Evolutionary conservation across 108 stramenopile genomes (phyloP).

Genomic region (Halocafeteria seosinensis): DNA sequence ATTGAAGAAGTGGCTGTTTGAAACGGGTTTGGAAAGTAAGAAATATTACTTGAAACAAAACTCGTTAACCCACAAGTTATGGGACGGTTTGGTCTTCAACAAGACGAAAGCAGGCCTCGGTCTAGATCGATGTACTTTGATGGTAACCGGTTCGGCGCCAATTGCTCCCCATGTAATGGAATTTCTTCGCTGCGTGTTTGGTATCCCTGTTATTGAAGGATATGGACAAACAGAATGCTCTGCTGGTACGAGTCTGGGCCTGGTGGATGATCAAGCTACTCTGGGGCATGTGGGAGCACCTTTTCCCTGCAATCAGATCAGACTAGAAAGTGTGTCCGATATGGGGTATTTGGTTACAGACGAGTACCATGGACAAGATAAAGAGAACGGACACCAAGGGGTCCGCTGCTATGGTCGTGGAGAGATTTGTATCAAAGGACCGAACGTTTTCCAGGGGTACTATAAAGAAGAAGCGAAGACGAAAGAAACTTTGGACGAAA

Average conservation of each 20-base stretch:
- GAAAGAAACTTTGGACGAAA: slow-evolving; percentile 58
- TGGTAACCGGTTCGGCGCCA: slow-evolving; percentile 77
- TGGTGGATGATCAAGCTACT: slow-evolving; percentile 59
- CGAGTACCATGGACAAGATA: slow-evolving; percentile 8
- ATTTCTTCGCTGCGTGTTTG: slow-evolving; percentile 71
- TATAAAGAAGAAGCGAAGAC: slow-evolving; percentile 84
- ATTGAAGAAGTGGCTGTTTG: slow-evolving; percentile 3
- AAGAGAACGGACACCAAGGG: slow-evolving; percentile 7
- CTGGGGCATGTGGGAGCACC: slow-evolving; percentile 84
- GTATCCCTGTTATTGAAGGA: slow-evolving; percentile 70
- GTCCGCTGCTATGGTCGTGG: slow-evolving; percentile 63
- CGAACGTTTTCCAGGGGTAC: slow-evolving; percentile 75
- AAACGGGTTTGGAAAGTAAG: not conserved
- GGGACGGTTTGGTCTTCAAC: slow-evolving; percentile 75
- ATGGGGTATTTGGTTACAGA: slow-evolving; percentile 75
- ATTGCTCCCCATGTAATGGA: slow-evolving; percentile 61
- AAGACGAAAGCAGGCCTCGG: slow-evolving; percentile 71
- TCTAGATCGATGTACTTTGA: slow-evolving; percentile 42
- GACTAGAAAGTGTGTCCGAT: slow-evolving; percentile 70
- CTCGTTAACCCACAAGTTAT: slow-evolving; percentile 46
- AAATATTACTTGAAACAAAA: not conserved
- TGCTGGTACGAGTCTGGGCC: slow-evolving; percentile 40
- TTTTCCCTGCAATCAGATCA: slow-evolving; percentile 53
- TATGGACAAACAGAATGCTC: slow-evolving; percentile 89
- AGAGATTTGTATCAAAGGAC: slow-evolving; percentile 87